These are phyloP conservation scores for Xylariomycetidae sp. DNA, from an alignment of 2,329 filamentous ascomycete genomes.

Conservation along the genomic window DNA sequence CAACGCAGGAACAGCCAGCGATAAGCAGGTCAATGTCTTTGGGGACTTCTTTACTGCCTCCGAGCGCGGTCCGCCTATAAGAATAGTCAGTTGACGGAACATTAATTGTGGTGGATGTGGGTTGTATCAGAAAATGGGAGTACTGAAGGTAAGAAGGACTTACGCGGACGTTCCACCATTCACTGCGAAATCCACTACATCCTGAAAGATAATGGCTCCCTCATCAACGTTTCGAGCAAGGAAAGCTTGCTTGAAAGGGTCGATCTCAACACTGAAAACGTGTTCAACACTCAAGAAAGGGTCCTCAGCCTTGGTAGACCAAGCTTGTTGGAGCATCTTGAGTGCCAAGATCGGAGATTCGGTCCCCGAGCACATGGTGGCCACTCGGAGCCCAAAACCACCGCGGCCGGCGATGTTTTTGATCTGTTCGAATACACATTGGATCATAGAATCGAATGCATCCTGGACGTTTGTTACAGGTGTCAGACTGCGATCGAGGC, in stretches of 20 bases:
- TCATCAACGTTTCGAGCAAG: slow-evolving; percentile 58
- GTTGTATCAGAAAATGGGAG: slow-evolving; percentile 2
- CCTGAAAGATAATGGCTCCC: slow-evolving; percentile 48
- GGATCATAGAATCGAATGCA: slow-evolving; percentile 26
- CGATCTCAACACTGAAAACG: slow-evolving; percentile 60
- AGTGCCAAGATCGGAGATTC: slow-evolving; percentile 68
- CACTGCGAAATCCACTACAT: slow-evolving; percentile 51
- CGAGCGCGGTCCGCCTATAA: slow-evolving; percentile 61
- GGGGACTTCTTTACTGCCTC: slow-evolving; percentile 53
- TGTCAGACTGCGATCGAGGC: slow-evolving; percentile 12
- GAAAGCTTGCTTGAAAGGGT: slow-evolving; percentile 59
- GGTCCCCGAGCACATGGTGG: slow-evolving; percentile 75
- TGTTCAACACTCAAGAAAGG: slow-evolving; percentile 45
- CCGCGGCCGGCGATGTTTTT: slow-evolving; percentile 20
- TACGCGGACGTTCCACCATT: slow-evolving; percentile 36
- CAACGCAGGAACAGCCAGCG: slow-evolving; percentile 71
- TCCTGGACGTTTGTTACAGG: slow-evolving; percentile 22
- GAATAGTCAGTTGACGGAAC: slow-evolving; percentile 3
- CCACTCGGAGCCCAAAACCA: slow-evolving; percentile 39
- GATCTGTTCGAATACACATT: slow-evolving; percentile 10
- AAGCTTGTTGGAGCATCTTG: slow-evolving; percentile 46
- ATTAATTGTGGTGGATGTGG: no score
- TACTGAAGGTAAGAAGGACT: slow-evolving; percentile 21
- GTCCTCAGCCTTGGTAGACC: slow-evolving; percentile 25
- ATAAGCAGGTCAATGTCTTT: slow-evolving; percentile 59